Percentiles rank a stretch among this genome's conserved stretches.
phyloP scores from a whole-genome alignment of 352 stramenopile species.

The Pythium rishiriense region DNA sequence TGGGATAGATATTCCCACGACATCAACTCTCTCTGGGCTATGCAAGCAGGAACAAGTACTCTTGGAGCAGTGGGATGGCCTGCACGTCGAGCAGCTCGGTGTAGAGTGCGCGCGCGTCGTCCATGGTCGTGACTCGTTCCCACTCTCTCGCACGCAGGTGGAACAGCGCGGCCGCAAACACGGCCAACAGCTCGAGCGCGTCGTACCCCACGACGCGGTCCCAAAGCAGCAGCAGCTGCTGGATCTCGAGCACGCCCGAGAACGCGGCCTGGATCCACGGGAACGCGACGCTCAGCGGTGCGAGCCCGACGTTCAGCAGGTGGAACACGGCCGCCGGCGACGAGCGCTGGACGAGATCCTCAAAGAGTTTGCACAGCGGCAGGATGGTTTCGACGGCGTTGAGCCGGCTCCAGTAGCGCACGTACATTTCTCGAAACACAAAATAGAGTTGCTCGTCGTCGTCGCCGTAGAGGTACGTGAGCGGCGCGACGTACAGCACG shows the following conservation, averaged over 20 bases:
- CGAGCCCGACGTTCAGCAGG: constrained; percentile 55
- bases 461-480: constrained; percentile 75
- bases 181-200: constrained; percentile 61
- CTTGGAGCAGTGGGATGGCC: constrained; percentile 64
- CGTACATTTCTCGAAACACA: constrained; percentile 79
- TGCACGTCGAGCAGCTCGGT: constrained; percentile 70
- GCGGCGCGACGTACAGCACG: constrained; percentile 69
- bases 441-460: constrained; percentile 61
- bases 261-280: constrained; percentile 81
- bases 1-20: too few species aligned
- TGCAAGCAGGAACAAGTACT: constrained; percentile 63
- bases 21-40: too few species aligned
- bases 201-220: constrained; percentile 76
- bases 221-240: constrained; percentile 78
- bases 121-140: constrained; percentile 36
- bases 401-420: constrained; percentile 77
- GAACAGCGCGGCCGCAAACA: constrained; percentile 73
- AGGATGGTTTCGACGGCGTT: constrained; percentile 73
- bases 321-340: constrained; percentile 56
- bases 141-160: constrained; percentile 65
- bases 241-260: constrained; percentile 71
- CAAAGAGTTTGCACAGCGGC: constrained; percentile 73
- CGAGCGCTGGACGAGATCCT: constrained; percentile 58
- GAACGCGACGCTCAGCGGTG: constrained; percentile 73
- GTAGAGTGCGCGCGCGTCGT: constrained; percentile 69